Percentiles rank a stretch among this genome's conserved stretches.
These are phyloP conservation scores for Tremellales sp. DNA, from an alignment of 1,284 basidiomycete species.

Conservation along the genomic window DNA sequence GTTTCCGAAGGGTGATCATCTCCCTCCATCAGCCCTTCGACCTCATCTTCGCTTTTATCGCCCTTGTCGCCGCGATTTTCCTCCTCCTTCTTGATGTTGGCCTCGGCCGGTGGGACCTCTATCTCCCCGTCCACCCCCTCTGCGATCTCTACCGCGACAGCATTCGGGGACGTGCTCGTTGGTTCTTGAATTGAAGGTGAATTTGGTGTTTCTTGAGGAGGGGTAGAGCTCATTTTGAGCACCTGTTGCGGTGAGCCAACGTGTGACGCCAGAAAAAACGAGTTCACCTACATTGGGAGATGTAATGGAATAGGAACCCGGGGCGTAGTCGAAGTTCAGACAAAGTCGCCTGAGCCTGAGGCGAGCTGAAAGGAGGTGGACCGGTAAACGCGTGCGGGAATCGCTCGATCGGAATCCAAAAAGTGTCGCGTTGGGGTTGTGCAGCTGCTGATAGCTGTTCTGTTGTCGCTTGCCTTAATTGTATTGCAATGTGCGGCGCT, in stretches of 20 bases:
- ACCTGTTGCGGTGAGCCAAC: slow-evolving; percentile 9
- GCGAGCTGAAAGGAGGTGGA: too few species aligned
- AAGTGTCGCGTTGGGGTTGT: too few species aligned
- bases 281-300: neutral
- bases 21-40: slow-evolving; percentile 10
- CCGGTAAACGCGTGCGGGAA: too few species aligned
- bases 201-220: slow-evolving; percentile 10
- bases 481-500: too few species aligned
- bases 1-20: slow-evolving; percentile 3
- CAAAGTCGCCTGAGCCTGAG: too few species aligned
- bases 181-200: slow-evolving; percentile 5
- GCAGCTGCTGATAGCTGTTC: too few species aligned
- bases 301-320: neutral
- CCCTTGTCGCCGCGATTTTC: neutral
- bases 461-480: too few species aligned
- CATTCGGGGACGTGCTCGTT: slow-evolving; percentile 2
- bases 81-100: slow-evolving; percentile 1
- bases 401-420: too few species aligned
- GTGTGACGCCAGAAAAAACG: neutral
- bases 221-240: slow-evolving; percentile 24
- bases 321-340: too few species aligned
- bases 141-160: slow-evolving; percentile 2
- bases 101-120: neutral
- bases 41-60: slow-evolving; percentile 22
- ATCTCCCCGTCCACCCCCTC: neutral